Base-by-base conservation (phyloP, 805 yeast species). In the Metschnikowia aberdeeniae region DNA sequence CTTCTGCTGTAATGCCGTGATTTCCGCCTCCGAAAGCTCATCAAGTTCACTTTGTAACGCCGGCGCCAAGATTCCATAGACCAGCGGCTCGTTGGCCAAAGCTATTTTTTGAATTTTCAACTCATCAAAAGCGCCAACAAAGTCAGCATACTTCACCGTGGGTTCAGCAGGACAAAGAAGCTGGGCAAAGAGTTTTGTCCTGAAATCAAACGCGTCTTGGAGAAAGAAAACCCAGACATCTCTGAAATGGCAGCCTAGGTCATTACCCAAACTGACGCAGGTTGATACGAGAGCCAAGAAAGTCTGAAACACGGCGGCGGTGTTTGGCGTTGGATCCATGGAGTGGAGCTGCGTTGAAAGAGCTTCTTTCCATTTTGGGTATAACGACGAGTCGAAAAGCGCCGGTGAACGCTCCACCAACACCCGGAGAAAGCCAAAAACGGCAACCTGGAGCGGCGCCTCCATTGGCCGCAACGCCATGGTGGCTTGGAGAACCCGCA, bases 401-500 rank as follows among this genome's bases (percentile, higher is more conserved):
- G 19, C 24, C 10, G 37, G 13, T 5, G 34, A 14, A 4, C 28
- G 20, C 3, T 24, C 14, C 17, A 52, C 34, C 13, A 47, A 31
- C 4, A 44, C 45, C 26, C 56, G 42, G 19, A 62, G 36, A 34
- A 57, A 56, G 22, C 43, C 31, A 14, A 56, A 50, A 4, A 46
- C 31, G 14, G 47, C 22, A 45, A 47, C 40, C n/a, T 53, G 55
- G 4, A 59, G 47, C 31, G 55, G 44, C 24, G 42, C 44, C 41
- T 57, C 56, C 17, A 48, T 40, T 13, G 47, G 51, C 8, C 51
- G 35, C 42, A 41, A 52, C 32, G 49, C 53, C 36, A 63, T 52
- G 2, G 61, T 51, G 2, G 59, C 35, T 24, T 42, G 55, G 26
- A 71, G 46, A 42, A 65, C 43, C 48, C 71, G 51, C 36, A 49